phyloP scores from a whole-genome alignment of 2,329 filamentous ascomycete genomes.

The Clathrospora elynae region DNA sequence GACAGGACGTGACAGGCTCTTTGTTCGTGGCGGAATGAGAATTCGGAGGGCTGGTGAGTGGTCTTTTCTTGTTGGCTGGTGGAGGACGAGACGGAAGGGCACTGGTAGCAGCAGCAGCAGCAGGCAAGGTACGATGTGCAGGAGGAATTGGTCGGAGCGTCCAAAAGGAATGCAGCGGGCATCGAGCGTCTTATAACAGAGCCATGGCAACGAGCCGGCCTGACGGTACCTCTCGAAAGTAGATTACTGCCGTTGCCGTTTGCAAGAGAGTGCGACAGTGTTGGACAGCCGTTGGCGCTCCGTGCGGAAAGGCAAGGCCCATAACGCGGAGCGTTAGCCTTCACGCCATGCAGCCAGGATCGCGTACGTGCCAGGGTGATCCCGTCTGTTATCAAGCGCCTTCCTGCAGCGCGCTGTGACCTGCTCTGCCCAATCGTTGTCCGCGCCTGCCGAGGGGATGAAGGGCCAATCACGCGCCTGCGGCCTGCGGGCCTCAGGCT shows the following conservation, averaged over 20 bases:
- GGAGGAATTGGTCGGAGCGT: conserved; percentile 38
- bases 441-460: conserved; percentile 20
- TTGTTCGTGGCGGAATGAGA: background rate
- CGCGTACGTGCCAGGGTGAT: conserved; percentile 31
- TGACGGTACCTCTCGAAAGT: conserved; percentile 46
- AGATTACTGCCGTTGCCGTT: conserved; percentile 50
- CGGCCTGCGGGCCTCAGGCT: conserved; percentile 12
- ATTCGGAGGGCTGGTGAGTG: background rate
- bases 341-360: conserved; percentile 36
- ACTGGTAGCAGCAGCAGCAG: conserved; percentile 16
- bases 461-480: conserved; percentile 19
- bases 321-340: conserved; percentile 41
- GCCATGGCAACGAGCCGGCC: conserved; percentile 43
- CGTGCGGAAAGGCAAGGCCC: conserved; percentile 47
- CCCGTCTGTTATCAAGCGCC: conserved; percentile 30
- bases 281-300: conserved; percentile 49
- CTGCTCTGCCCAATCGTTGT: conserved; percentile 37
- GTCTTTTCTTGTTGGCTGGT: conserved; percentile 13
- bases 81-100: conserved; percentile 15
- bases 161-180: conserved; percentile 39
- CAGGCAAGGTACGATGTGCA: conserved; percentile 17
- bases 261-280: conserved; percentile 50
- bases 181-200: conserved; percentile 48
- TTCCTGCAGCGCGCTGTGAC: conserved; percentile 27
- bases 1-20: conserved; percentile 10